A percentile compares a stretch with the other conserved stretches of the same genome.
Evolutionary conservation across 2,329 filamentous ascomycete genomes (phyloP).

Genomic region (Botrytis fabae): DNA sequence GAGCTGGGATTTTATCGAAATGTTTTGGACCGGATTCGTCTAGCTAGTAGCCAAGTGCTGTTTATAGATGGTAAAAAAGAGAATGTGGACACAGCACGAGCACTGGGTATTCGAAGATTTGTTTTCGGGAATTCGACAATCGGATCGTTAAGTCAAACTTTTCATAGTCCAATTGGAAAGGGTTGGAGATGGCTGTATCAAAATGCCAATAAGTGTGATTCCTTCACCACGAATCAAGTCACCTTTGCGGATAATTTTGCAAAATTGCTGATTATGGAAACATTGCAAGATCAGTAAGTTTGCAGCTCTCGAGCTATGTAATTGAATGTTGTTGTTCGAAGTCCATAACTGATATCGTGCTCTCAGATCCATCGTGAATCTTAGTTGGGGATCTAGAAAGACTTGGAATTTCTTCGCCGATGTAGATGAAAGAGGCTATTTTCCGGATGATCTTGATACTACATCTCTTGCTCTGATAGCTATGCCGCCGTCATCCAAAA

Average conservation of each 20-base stretch:
- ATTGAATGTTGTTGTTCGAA: background rate
- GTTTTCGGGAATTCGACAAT: background rate
- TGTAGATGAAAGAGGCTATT: background rate
- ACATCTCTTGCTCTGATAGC: background rate
- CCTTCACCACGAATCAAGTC: background rate
- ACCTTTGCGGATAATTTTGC: background rate
- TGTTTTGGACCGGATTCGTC: background rate
- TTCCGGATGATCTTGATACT: background rate
- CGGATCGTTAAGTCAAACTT: background rate
- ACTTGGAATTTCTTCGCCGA: slow-evolving; percentile 2
- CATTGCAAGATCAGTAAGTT: background rate
- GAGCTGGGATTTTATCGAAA: background rate
- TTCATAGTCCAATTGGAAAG: background rate
- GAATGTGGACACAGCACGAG: background rate
- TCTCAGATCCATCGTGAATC: background rate
- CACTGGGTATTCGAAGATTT: background rate
- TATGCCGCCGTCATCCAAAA: background rate
- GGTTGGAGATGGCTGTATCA: background rate
- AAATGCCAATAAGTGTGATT: background rate
- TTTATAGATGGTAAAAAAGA: background rate
- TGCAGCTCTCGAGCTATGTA: background rate
- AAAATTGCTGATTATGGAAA: background rate
- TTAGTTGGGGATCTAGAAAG: background rate
- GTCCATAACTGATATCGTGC: background rate
- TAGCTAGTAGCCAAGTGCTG: background rate